A percentile compares a stretch with the other conserved stretches of the same genome.
phyloP scores from a whole-genome alignment of 2,329 filamentous ascomycete species.

The Ophiobolus disseminans region DNA sequence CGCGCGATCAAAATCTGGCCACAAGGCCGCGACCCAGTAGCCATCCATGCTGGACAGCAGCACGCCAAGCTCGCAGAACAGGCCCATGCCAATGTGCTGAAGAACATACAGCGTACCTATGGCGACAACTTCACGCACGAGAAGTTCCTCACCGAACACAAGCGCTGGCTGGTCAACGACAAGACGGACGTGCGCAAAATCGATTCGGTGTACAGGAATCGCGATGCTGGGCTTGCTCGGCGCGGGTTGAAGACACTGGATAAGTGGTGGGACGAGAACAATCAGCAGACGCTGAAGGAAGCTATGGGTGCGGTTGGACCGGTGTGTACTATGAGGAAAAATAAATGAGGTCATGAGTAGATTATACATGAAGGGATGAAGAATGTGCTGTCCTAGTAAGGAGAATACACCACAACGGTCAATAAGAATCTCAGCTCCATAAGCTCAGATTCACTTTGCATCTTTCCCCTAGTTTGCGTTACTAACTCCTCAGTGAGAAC shows the following conservation, averaged over 20 bases:
- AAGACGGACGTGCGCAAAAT: conserved; percentile 30
- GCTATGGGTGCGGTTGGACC: conserved; percentile 19
- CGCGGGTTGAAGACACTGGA: conserved; percentile 37
- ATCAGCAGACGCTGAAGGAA: conserved; percentile 23
- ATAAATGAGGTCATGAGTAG: not conserved
- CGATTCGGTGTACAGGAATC: conserved; percentile 49
- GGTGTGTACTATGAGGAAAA: conserved; percentile 8
- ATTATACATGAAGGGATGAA: no score
- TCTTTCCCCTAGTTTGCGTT: no score
- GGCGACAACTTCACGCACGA: conserved; percentile 30
- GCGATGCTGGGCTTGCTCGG: conserved; percentile 41
- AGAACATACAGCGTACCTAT: conserved; percentile 34
- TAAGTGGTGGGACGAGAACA: conserved; percentile 35
- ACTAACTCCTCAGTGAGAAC: no score
- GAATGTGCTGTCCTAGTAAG: no score
- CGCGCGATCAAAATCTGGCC: conserved; percentile 48
- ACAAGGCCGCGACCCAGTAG: conserved; percentile 9
- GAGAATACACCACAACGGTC: no score
- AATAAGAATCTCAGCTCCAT: no score
- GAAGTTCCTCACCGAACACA: conserved; percentile 22
- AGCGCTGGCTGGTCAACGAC: conserved; percentile 30
- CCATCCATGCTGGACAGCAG: conserved; percentile 29
- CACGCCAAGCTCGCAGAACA: conserved; percentile 18
- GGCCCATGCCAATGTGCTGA: conserved; percentile 18
- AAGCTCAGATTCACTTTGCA: no score